Percentiles rank a stretch among this genome's conserved stretches.
Conservation (phyloP, 2,329 filamentous ascomycete species). For the Pseudogymnoascus sp. region DNA sequence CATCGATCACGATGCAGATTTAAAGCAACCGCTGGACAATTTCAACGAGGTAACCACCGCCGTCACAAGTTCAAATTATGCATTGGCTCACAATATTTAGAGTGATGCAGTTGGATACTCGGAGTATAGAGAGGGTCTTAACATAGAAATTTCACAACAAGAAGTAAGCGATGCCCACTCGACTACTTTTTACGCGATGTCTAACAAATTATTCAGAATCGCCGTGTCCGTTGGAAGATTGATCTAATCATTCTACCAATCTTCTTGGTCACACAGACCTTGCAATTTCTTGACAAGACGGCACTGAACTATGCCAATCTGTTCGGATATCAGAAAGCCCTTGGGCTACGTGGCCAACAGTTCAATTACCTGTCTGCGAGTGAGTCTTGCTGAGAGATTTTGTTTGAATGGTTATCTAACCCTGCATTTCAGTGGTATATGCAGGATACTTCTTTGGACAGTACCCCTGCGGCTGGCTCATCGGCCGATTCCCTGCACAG, state of each 20-base stretch:
- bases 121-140: conserved; percentile 9
- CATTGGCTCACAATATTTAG: not conserved
- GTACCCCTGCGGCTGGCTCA: conserved; percentile 37
- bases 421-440: conserved; percentile 30
- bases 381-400: conserved; percentile 13
- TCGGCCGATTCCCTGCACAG: conserved; percentile 35
- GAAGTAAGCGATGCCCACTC: not conserved
- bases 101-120: conserved; percentile 12
- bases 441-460: conserved; percentile 38
- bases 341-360: conserved; percentile 31
- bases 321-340: conserved; percentile 33
- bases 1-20: not conserved
- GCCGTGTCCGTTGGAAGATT: conserved; percentile 14
- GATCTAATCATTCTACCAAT: conserved; percentile 14
- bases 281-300: conserved; percentile 18
- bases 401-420: not conserved
- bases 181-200: not conserved
- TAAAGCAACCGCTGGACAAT: not conserved
- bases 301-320: conserved; percentile 23
- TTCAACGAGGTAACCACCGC: conserved; percentile 5
- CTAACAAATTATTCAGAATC: conserved; percentile 3
- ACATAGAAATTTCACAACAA: conserved; percentile 4
- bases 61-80: not conserved
- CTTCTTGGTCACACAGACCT: conserved; percentile 17
- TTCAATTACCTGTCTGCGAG: conserved; percentile 35